These are phyloP conservation scores for Echites panduratus DNA, from an alignment of 257 asterid genomes.

Conservation along the genomic window DNA sequence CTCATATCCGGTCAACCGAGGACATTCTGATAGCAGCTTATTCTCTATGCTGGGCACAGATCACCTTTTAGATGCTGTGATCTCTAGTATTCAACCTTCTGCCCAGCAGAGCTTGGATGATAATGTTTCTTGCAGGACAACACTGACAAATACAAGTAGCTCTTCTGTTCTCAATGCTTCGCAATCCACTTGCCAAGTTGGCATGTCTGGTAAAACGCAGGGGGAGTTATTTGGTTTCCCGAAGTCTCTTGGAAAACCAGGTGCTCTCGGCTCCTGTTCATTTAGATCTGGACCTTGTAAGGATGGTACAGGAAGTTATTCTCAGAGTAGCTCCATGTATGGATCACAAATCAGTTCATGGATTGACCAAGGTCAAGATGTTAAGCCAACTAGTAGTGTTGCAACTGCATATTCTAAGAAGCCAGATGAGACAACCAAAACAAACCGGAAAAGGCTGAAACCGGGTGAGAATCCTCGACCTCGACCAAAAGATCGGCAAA, in stretches of 20 bases:
- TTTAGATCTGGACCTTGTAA: constrained; percentile 31
- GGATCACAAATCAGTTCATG: constrained; percentile 73
- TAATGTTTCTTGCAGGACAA: constrained; percentile 48
- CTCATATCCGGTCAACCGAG: constrained; percentile 30
- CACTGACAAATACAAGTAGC: constrained; percentile 40
- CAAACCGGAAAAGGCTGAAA: constrained; percentile 77
- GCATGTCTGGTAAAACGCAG: constrained; percentile 38
- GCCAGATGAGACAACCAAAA: constrained; percentile 48
- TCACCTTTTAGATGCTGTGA: constrained; percentile 70
- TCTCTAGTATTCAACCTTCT: constrained; percentile 40
- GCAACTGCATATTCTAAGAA: constrained; percentile 66
- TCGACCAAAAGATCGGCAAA: constrained; percentile 93
- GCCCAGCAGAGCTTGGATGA: constrained; percentile 37
- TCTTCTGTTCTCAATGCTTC: constrained; percentile 40
- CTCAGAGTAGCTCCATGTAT: constrained; percentile 56
- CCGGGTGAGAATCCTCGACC: constrained; percentile 94
- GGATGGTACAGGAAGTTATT: constrained; percentile 42
- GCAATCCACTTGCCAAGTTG: constrained; percentile 38
- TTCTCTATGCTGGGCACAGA: constrained; percentile 39
- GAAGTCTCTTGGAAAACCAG: constrained; percentile 41
- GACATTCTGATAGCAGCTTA: constrained; percentile 44
- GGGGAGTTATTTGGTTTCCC: constrained; percentile 59
- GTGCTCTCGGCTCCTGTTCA: constrained; percentile 40
- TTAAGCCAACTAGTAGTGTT: constrained; percentile 47
- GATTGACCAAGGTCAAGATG: constrained; percentile 45